A percentile compares a stretch with the other conserved stretches of the same genome.
These are phyloP conservation scores for Dichotomopilus funicola DNA, from an alignment of 2,329 filamentous ascomycete species.

Conservation along the genomic window DNA sequence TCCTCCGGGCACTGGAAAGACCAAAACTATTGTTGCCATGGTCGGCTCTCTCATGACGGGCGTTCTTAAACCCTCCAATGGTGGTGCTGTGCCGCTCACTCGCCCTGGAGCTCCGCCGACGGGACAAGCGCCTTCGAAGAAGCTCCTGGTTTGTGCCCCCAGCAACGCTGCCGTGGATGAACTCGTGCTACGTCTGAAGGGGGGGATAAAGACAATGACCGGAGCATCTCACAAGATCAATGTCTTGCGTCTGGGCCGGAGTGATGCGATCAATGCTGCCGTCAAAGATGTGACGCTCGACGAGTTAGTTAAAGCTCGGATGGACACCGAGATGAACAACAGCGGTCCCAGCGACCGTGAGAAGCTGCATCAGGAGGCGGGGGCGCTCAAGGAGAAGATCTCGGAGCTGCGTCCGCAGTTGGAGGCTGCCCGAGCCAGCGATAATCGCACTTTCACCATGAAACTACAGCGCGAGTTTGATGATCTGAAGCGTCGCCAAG, in stretches of 20 bases:
- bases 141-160: conserved; percentile 92
- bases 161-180: conserved; percentile 98
- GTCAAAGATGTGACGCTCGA: conserved; percentile 91
- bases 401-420: conserved; percentile 64
- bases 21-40: conserved; percentile 95
- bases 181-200: conserved; percentile 84
- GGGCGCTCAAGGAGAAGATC: conserved; percentile 69
- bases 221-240: conserved; percentile 72
- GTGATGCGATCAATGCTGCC: conserved; percentile 82
- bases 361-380: conserved; percentile 56
- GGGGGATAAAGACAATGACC: conserved; percentile 70
- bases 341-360: conserved; percentile 51
- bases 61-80: conserved; percentile 35
- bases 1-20: conserved; percentile 94
- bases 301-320: conserved; percentile 72
- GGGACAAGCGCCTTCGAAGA: conserved; percentile 53
- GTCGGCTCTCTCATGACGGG: conserved; percentile 77
- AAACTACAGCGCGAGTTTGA: conserved; percentile 72
- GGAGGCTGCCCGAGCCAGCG: conserved; percentile 56
- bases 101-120: conserved; percentile 31
- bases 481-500: conserved; percentile 62
- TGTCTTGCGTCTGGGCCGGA: conserved; percentile 82
- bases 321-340: conserved; percentile 55
- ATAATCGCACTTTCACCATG: conserved; percentile 41
- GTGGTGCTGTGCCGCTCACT: conserved; percentile 41